A percentile compares a stretch with the other conserved stretches of the same genome.
phyloP scores from a whole-genome alignment of 495 filamentous ascomycete genomes.

The Filosporella fistucella region DNA sequence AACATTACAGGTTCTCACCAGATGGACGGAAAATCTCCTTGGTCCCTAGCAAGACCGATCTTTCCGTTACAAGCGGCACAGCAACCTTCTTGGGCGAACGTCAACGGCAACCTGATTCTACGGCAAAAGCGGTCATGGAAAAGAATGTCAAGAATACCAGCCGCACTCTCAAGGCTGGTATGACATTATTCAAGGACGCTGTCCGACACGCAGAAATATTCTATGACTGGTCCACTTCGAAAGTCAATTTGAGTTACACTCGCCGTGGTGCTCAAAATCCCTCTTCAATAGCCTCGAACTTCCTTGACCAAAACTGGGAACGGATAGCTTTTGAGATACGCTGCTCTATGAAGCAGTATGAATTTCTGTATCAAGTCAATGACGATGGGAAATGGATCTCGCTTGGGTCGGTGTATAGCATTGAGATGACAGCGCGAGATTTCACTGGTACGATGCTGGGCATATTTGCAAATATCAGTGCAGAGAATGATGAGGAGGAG shows the following conservation, averaged over 20 bases:
- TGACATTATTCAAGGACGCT: slow-evolving; percentile 13
- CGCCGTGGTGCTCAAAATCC: neutral
- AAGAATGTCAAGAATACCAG: too few relatives aligned
- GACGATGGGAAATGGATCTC: neutral
- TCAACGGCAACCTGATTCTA: neutral
- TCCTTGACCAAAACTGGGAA: neutral
- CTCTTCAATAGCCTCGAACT: neutral
- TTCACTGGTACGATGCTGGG: slow-evolving; percentile 14
- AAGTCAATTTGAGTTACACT: neutral
- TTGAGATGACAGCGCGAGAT: slow-evolving; percentile 13
- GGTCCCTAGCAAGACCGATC: neutral
- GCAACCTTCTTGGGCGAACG: slow-evolving; percentile 3
- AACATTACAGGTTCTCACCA: slow-evolving; percentile 4
- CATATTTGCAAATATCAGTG: slow-evolving; percentile 2
- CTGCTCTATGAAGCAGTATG: neutral
- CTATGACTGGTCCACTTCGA: slow-evolving; percentile 2
- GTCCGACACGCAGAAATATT: slow-evolving; percentile 10
- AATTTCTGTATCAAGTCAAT: neutral
- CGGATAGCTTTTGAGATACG: slow-evolving; percentile 9
- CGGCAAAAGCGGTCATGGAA: neutral
- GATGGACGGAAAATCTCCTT: neutral
- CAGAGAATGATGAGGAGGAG: neutral
- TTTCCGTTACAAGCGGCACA: neutral
- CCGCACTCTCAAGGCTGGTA: slow-evolving; percentile 4
- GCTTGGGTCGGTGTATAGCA: neutral